Conservation (phyloP, 176 grass and related monocot species). For the Chloris gayana region DNA sequence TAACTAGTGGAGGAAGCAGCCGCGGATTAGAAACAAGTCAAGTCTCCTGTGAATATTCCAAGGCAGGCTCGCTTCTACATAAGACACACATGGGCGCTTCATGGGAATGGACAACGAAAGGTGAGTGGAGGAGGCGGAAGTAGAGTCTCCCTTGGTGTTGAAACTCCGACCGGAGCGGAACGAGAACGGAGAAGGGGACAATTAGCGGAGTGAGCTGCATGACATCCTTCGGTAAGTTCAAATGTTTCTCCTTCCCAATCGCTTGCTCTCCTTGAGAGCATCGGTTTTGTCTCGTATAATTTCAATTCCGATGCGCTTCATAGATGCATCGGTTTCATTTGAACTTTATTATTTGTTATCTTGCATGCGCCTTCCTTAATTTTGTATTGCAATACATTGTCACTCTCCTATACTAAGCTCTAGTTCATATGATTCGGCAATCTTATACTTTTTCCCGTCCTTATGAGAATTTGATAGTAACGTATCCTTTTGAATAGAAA, state of each 20-base stretch:
- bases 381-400: background rate
- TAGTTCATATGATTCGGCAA: conserved; percentile 2
- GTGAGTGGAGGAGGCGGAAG: background rate
- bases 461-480: background rate
- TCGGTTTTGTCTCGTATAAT: background rate
- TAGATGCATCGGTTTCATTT: background rate
- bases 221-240: conserved; percentile 32
- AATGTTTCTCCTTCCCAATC: background rate
- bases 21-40: background rate
- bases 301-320: background rate
- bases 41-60: conserved; percentile 35
- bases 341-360: background rate
- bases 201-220: conserved; percentile 2
- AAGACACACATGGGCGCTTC: conserved; percentile 9
- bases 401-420: background rate
- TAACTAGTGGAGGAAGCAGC: background rate
- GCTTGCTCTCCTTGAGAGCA: background rate
- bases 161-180: background rate
- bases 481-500: background rate
- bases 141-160: background rate
- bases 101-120: background rate
- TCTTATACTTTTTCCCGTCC: background rate
- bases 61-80: background rate
- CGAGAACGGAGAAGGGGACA: background rate
- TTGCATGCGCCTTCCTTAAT: background rate